Evolutionary conservation across 805 yeast species (phyloP).

Genomic region (Candida sithepensis): DNA sequence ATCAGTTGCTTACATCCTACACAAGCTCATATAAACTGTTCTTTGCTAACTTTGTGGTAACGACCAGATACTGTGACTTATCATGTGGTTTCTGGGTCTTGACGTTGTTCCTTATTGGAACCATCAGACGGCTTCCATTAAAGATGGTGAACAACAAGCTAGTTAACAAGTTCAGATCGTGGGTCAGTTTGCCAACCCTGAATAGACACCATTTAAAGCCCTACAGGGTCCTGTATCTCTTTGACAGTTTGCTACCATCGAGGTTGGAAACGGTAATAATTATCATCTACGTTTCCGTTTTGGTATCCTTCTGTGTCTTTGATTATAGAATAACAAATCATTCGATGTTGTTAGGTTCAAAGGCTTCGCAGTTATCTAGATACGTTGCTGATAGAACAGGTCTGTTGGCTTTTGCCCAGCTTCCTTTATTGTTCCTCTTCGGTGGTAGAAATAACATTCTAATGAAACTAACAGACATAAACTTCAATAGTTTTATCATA

Average conservation of each 20-base stretch:
- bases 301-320: conserved; percentile 5
- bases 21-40: conserved; percentile 18
- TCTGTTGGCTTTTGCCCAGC: conserved; percentile 37
- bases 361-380: conserved; percentile 29
- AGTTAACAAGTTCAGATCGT: conserved; percentile 15
- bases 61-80: conserved; percentile 12
- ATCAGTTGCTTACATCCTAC: conserved; percentile 4
- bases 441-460: conserved; percentile 58
- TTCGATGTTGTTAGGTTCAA: conserved; percentile 16
- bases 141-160: conserved; percentile 3
- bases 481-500: conserved; percentile 37
- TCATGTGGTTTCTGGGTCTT: conserved; percentile 23
- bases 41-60: conserved; percentile 16
- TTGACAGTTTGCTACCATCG: conserved; percentile 27
- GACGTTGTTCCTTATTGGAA: conserved; percentile 12
- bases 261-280: conserved; percentile 23
- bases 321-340: conserved; percentile 13
- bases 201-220: conserved; percentile 22
- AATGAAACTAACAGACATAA: conserved; percentile 51
- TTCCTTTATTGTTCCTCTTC: conserved; percentile 50
- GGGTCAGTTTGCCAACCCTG: conserved; percentile 21
- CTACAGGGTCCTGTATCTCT: conserved; percentile 13
- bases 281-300: conserved; percentile 11
- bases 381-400: conserved; percentile 57
- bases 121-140: conserved; percentile 9